Evolutionary conservation across 1,284 basidiomycete genomes (phyloP).

Genomic region (Ganoderma meredithae): DNA sequence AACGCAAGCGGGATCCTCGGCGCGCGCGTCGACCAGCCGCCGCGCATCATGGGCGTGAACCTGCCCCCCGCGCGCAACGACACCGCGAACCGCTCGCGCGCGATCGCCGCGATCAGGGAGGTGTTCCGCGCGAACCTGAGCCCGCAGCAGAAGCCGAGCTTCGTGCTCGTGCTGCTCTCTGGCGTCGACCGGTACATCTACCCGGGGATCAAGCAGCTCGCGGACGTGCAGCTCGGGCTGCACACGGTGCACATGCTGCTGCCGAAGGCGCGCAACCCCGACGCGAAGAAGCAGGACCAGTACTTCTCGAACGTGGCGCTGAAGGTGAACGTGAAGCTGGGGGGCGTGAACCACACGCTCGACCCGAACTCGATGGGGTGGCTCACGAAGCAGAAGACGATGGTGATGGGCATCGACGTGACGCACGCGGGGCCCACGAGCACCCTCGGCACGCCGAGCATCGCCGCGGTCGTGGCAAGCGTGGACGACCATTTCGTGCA

Average conservation of each 20-base stretch:
- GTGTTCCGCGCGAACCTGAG: slow-evolving; percentile 45
- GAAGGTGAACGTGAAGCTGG: slow-evolving; percentile 78
- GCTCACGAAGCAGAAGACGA: slow-evolving; percentile 64
- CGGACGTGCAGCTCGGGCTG: slow-evolving; percentile 73
- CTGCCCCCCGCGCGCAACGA: slow-evolving; percentile 46
- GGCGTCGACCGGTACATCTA: slow-evolving; percentile 74
- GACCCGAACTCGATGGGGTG: slow-evolving; percentile 63
- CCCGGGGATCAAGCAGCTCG: slow-evolving; percentile 77
- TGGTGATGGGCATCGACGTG: slow-evolving; percentile 85
- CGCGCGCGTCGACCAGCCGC: slow-evolving; percentile 39
- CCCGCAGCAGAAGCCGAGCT: slow-evolving; percentile 51
- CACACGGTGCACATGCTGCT: slow-evolving; percentile 73
- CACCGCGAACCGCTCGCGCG: slow-evolving; percentile 47
- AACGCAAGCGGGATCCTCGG: slow-evolving; percentile 60
- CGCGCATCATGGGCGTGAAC: slow-evolving; percentile 46
- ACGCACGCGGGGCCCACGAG: slow-evolving; percentile 72
- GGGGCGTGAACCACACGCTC: slow-evolving; percentile 77
- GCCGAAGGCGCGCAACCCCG: slow-evolving; percentile 60
- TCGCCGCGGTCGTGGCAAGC: slow-evolving; percentile 81
- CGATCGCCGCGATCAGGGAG: slow-evolving; percentile 50
- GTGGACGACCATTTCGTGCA: slow-evolving; percentile 70
- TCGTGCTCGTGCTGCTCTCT: slow-evolving; percentile 71
- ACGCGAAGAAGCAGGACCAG: slow-evolving; percentile 64
- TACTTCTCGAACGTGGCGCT: slow-evolving; percentile 78
- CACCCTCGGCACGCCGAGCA: slow-evolving; percentile 70